Base-by-base conservation (phyloP, 148 eudicot genomes). In the Polygonum maritimum region DNA sequence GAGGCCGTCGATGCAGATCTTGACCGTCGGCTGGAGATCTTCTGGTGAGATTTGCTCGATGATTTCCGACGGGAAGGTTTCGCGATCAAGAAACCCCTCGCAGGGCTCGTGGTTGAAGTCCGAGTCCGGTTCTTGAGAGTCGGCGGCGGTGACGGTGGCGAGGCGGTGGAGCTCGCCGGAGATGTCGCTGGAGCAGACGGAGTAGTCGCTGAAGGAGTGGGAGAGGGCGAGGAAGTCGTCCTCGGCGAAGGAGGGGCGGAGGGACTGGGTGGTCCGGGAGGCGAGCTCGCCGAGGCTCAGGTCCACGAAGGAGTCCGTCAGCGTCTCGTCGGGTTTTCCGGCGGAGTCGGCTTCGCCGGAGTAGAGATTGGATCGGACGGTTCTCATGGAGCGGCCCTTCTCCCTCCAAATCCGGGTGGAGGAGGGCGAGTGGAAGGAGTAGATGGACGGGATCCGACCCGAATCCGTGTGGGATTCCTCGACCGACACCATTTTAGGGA, bases 81-180 rank as follows among this genome's bases (percentile, higher is more conserved):
- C 94, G 0, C 92, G 78, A 52, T 88, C 81, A 0, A 91, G 84
- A 69, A 89, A 93, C 36, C 95, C 97, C 1, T 9, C 39, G 62
- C 91, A 90, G 0, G 95, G 92, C 67, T 89, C 94, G 1, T 79
- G 82, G 36, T 26, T 26, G 0, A 26, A 26, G 31, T 5, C 0
- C 2, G 62, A 15, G 33, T 65, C 71, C 19, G 41, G 12, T 3
- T 15, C 41, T 3, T 4, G 19, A 13, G 19, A n/a, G 13, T 65
- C 9, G 21, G 15, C 36, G 4, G 48, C 69, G 31, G 73, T 15
- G 0, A 84, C 2, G 3, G 73, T 75, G 0, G 98, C 97, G 3
- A 95, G 81, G 2, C 96, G 84, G 41, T 87, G 96, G 0, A 95
- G 81, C 75, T 95, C 98, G 44, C 98, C 97, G 77, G 98, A 95